Evolutionary conservation across 768 basidiomycete species (phyloP).

Genomic region (Leccinum boreale): DNA sequence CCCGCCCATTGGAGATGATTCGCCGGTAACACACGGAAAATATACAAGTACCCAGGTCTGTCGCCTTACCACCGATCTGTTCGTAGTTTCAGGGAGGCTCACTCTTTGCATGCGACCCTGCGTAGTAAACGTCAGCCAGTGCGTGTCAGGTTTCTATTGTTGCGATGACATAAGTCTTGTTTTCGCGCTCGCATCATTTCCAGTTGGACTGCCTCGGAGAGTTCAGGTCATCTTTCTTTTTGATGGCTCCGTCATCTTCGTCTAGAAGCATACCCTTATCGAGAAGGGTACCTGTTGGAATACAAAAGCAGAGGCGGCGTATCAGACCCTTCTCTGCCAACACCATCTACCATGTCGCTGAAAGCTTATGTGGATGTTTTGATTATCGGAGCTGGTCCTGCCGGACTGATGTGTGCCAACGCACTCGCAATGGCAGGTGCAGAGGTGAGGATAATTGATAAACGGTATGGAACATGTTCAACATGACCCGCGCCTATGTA

Average conservation of each 20-base stretch:
- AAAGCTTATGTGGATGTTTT: not conserved
- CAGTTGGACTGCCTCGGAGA: too few relatives aligned
- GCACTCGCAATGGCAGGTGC: not conserved
- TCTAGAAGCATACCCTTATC: not conserved
- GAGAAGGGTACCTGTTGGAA: not conserved
- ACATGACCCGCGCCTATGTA: not conserved
- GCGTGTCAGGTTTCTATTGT: not conserved
- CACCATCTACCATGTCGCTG: not conserved
- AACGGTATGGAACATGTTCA: not conserved
- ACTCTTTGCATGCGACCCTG: too few relatives aligned
- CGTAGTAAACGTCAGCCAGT: too few relatives aligned
- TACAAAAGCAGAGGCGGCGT: not conserved
- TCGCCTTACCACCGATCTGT: not conserved
- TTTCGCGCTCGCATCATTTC: not conserved
- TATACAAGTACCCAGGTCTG: not conserved
- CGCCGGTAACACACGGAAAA: too few relatives aligned
- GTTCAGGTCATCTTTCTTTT: not conserved
- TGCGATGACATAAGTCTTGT: not conserved
- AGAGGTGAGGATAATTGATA: not conserved
- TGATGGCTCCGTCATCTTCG: not conserved
- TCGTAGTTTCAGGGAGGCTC: not conserved
- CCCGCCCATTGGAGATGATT: not conserved
- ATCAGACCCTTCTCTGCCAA: not conserved
- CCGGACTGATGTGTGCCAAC: not conserved
- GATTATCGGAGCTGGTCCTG: not conserved